Percentiles rank a stretch among this genome's conserved stretches.
phyloP scores from a whole-genome alignment of 306 rosid species.

The Cyclanthera cordifolia region DNA sequence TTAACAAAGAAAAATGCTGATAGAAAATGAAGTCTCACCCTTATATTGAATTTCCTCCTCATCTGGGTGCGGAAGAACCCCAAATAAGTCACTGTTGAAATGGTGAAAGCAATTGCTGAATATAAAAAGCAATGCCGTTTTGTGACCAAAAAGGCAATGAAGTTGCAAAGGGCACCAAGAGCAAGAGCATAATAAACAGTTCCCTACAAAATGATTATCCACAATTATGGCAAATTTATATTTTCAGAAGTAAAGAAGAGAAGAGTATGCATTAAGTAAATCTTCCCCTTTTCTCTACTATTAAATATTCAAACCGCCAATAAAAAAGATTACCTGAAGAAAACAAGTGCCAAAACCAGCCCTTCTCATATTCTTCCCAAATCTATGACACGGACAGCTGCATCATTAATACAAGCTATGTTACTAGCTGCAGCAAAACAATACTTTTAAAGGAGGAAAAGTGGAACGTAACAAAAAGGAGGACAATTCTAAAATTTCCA shows the following conservation, averaged over 20 bases:
- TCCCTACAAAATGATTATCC: slow-evolving; percentile 38
- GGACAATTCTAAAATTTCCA: no score
- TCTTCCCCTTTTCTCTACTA: neutral
- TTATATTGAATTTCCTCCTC: slow-evolving; percentile 81
- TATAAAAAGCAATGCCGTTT: slow-evolving; percentile 56
- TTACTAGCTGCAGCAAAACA: no score
- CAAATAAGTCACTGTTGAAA: slow-evolving; percentile 51
- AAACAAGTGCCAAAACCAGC: slow-evolving; percentile 76
- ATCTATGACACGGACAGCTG: slow-evolving; percentile 96
- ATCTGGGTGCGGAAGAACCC: slow-evolving; percentile 82
- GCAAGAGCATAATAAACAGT: slow-evolving; percentile 41
- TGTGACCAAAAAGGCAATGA: slow-evolving; percentile 46
- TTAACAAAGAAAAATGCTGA: neutral
- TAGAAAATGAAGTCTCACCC: slow-evolving; percentile 35
- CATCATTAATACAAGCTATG: slow-evolving; percentile 14
- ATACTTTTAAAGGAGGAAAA: no score
- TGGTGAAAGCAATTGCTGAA: slow-evolving; percentile 46
- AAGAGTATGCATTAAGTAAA: neutral
- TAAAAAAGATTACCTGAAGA: slow-evolving; percentile 43
- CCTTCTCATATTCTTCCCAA: slow-evolving; percentile 89
- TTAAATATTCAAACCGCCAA: neutral
- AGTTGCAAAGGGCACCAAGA: slow-evolving; percentile 40
- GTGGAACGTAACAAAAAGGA: no score
- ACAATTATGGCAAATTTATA: neutral
- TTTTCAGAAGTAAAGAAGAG: neutral